A percentile compares a stretch with the other conserved stretches of the same genome.
Conservation (phyloP, 192 early-diverging fungal genomes). For the Entomortierella parvispora region DNA sequence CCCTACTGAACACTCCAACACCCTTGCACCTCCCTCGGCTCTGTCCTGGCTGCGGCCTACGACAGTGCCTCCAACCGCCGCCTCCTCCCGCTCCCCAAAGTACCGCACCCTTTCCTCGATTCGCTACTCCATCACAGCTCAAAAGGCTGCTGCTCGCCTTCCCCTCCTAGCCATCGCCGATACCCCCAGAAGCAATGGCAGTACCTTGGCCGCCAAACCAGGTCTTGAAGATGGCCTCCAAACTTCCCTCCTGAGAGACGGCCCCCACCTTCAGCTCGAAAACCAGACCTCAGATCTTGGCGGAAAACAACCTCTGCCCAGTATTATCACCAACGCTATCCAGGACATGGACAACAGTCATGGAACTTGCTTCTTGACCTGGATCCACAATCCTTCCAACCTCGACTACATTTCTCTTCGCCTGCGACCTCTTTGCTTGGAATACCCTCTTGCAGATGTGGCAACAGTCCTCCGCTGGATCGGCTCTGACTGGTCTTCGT, state of each 20-base stretch:
- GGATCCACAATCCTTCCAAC: conserved; percentile 53
- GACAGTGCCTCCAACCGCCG: conserved; percentile 21
- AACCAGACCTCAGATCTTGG: background rate
- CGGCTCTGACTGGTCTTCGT: conserved; percentile 44
- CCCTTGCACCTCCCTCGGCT: conserved; percentile 12
- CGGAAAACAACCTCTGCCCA: conserved; percentile 9
- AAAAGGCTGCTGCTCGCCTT: background rate
- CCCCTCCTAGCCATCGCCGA: background rate
- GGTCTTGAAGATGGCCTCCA: background rate
- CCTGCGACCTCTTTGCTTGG: conserved; percentile 44
- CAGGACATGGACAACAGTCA: conserved; percentile 50
- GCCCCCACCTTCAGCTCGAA: background rate
- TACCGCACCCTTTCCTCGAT: conserved; percentile 51
- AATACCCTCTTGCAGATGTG: conserved; percentile 45
- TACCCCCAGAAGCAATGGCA: background rate
- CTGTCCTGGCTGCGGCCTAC: conserved; percentile 50
- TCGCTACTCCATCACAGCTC: conserved; percentile 3
- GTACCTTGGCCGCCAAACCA: background rate
- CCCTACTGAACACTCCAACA: conserved; percentile 8
- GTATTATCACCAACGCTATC: conserved; percentile 31
- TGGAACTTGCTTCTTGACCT: conserved; percentile 46
- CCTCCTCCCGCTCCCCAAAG: conserved; percentile 18
- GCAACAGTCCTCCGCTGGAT: conserved; percentile 54
- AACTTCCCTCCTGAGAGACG: background rate
- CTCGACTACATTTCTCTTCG: conserved; percentile 51